A percentile compares a stretch with the other conserved stretches of the same genome.
These are phyloP conservation scores for Acacia confusa DNA, from an alignment of 306 rosid species.

Conservation along the genomic window DNA sequence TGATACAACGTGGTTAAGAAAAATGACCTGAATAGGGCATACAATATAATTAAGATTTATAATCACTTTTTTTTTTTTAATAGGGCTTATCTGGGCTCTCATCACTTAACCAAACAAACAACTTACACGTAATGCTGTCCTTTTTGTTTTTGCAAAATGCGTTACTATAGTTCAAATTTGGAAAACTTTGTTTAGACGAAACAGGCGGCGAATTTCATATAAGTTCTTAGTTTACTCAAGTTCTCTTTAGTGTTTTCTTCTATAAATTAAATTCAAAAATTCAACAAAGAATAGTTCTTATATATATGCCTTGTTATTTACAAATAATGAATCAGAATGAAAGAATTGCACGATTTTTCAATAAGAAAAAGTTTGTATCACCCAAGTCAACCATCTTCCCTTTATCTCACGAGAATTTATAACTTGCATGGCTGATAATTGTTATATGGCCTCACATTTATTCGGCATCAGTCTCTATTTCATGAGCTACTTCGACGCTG, in stretches of 20 bases:
- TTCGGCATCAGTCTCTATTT: constrained; percentile 34
- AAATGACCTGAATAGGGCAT: too few relatives aligned
- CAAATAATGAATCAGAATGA: not conserved
- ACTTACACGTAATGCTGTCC: too few relatives aligned
- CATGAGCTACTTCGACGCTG: constrained; percentile 35
- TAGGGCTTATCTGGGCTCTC: too few relatives aligned
- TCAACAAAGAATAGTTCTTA: not conserved
- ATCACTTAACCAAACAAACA: too few relatives aligned
- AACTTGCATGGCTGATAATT: not conserved
- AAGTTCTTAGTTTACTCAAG: not conserved
- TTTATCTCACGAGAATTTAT: not conserved
- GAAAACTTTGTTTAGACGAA: not conserved
- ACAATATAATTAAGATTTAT: too few relatives aligned
- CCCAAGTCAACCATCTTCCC: not conserved
- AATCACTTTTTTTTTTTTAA: too few relatives aligned
- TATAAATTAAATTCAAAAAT: not conserved
- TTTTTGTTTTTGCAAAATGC: not conserved
- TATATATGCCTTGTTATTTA: not conserved
- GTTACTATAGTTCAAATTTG: not conserved
- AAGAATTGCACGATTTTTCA: not conserved
- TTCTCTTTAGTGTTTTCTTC: not conserved
- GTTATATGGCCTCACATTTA: not conserved
- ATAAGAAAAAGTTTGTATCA: not conserved
- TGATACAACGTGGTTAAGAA: too few relatives aligned
- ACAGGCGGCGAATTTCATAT: not conserved